Evolutionary conservation across 1,139 yeast species (phyloP).

Genomic region (Candida tropicalis): DNA sequence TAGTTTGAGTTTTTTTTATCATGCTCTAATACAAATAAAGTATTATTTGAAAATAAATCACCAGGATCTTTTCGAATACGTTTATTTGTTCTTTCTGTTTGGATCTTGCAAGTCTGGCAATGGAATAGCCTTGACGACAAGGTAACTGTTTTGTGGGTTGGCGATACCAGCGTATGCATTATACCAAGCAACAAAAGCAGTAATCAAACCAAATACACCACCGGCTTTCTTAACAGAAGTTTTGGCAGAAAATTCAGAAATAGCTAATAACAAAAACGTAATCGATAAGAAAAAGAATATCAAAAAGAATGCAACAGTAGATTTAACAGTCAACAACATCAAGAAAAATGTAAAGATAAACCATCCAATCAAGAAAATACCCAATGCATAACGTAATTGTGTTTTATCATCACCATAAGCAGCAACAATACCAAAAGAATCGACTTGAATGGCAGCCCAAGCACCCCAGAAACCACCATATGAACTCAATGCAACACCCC

Average conservation of each 20-base stretch:
- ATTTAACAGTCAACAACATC: conserved; percentile 68
- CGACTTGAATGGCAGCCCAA: conserved; percentile 71
- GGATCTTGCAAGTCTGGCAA: conserved; percentile 43
- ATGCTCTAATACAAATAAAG: conserved; percentile 1
- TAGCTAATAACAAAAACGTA: conserved; percentile 68
- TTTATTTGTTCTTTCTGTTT: conserved; percentile 8
- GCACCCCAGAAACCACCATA: conserved; percentile 92
- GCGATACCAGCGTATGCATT: conserved; percentile 93
- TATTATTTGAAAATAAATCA: conserved; percentile 1
- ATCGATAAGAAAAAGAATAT: conserved; percentile 65
- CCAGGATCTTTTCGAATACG: not conserved
- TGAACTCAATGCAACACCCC: conserved; percentile 82
- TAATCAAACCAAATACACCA: conserved; percentile 78
- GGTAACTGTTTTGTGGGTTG: conserved; percentile 66
- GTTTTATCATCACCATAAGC: conserved; percentile 47
- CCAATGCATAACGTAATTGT: conserved; percentile 55
- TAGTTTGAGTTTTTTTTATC: not conserved
- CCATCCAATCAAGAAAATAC: conserved; percentile 80
- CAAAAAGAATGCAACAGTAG: conserved; percentile 75
- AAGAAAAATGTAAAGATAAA: conserved; percentile 73
- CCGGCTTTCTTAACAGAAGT: conserved; percentile 58
- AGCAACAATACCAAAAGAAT: conserved; percentile 69
- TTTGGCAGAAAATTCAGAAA: conserved; percentile 49
- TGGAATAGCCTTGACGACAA: conserved; percentile 55
- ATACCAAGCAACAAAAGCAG: conserved; percentile 84